These are phyloP conservation scores for Leccinum subtestaceum DNA, from an alignment of 768 basidiomycete species.

Conservation along the genomic window DNA sequence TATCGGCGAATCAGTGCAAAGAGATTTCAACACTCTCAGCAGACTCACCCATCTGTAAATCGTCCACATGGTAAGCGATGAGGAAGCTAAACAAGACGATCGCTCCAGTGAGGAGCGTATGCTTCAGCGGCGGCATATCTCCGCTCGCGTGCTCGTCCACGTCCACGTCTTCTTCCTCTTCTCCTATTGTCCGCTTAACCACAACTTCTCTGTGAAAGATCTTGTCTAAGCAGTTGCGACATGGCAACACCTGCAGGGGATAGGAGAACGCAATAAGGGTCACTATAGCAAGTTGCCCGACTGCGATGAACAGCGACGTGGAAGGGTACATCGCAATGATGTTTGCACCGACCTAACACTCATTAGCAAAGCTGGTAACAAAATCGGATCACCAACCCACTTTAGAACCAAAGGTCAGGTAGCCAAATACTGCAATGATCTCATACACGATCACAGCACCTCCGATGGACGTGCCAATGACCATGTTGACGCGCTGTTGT, in stretches of 20 bases:
- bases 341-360: slow-evolving; percentile 74
- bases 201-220: slow-evolving; percentile 57
- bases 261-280: slow-evolving; percentile 89
- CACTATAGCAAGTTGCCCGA: slow-evolving; percentile 92
- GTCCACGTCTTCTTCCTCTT: slow-evolving; percentile 40
- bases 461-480: slow-evolving; percentile 87
- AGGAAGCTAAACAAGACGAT: slow-evolving; percentile 66
- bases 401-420: slow-evolving; percentile 89
- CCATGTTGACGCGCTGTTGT: slow-evolving; percentile 80
- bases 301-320: slow-evolving; percentile 86
- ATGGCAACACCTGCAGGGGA: slow-evolving; percentile 92
- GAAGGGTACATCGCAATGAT: slow-evolving; percentile 94
- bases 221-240: slow-evolving; percentile 88
- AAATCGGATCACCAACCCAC: slow-evolving; percentile 37
- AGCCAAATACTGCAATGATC: slow-evolving; percentile 83
- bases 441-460: slow-evolving; percentile 82
- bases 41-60: slow-evolving; percentile 74
- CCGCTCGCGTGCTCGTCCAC: slow-evolving; percentile 53
- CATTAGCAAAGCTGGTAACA: slow-evolving; percentile 1
- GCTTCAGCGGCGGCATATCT: slow-evolving; percentile 69
- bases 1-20: slow-evolving; percentile 14
- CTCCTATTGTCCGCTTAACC: slow-evolving; percentile 39
- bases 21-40: neutral
- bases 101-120: slow-evolving; percentile 61
- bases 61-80: slow-evolving; percentile 75